phyloP scores from a whole-genome alignment of 2,329 filamentous ascomycete genomes.

The Neonectria punicea region DNA sequence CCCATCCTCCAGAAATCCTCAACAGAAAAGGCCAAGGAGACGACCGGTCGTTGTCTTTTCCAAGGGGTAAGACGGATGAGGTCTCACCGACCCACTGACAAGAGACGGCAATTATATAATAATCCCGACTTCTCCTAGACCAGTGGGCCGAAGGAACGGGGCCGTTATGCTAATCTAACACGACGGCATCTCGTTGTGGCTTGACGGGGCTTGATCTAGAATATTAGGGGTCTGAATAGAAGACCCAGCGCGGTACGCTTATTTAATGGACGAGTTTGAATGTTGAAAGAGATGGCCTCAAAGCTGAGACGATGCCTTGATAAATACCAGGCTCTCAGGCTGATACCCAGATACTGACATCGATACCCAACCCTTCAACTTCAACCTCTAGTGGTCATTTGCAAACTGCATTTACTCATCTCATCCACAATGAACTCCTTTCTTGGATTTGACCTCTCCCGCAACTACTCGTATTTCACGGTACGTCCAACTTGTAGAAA shows the following conservation, averaged over 20 bases:
- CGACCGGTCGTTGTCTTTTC: neutral
- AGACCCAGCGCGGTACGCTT: neutral
- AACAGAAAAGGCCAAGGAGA: neutral
- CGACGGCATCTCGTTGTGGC: constrained; percentile 1
- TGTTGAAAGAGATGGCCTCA: constrained; percentile 1
- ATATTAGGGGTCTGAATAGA: constrained; percentile 11
- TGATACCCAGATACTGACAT: neutral
- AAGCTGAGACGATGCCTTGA: neutral
- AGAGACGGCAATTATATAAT: constrained; percentile 20
- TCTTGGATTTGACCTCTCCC: constrained; percentile 49
- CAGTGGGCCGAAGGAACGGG: constrained; percentile 3
- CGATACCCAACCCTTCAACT: neutral
- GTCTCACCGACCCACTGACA: neutral
- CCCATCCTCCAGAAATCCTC: neutral
- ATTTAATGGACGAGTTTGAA: constrained; percentile 30
- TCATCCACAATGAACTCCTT: constrained; percentile 43
- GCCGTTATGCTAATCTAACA: constrained; percentile 33
- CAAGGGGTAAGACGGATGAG: neutral
- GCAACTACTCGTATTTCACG: constrained; percentile 49
- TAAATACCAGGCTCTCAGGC: neutral
- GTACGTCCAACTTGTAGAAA: constrained; percentile 28
- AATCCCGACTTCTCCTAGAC: neutral
- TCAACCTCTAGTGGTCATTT: neutral
- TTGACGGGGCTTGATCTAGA: constrained; percentile 6
- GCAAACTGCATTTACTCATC: neutral